Evolutionary conservation across 371 early-diverging fungal species (phyloP).

Genomic region (Funneliformis caledonium): DNA sequence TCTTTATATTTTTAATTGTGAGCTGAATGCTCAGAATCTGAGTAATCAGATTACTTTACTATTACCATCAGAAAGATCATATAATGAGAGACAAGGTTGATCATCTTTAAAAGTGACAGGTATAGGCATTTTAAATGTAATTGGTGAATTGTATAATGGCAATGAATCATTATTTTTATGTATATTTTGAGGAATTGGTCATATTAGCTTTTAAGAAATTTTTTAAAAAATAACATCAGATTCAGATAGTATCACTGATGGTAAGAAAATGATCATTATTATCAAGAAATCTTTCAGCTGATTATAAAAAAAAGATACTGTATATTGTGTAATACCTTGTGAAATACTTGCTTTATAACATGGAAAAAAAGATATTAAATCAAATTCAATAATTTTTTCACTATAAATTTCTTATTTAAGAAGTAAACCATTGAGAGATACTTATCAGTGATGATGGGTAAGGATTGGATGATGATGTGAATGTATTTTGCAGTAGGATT

Average conservation of each 20-base stretch:
- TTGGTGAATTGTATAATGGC: not conserved
- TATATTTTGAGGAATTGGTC: not conserved
- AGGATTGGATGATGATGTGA: conserved; percentile 20
- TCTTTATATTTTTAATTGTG: not conserved
- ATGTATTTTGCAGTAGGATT: not conserved
- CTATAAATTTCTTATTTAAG: too few relatives aligned
- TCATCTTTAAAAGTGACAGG: not conserved
- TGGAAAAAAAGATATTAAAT: too few relatives aligned
- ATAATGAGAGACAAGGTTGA: not conserved
- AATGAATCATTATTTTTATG: conserved; percentile 8
- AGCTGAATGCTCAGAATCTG: not conserved
- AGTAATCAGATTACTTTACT: not conserved
- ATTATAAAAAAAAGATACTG: too few relatives aligned
- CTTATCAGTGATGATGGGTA: too few relatives aligned
- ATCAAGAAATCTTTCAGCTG: too few relatives aligned
- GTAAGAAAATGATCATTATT: too few relatives aligned
- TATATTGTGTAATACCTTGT: too few relatives aligned
- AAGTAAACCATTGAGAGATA: too few relatives aligned
- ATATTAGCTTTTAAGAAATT: not conserved
- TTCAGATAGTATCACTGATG: not conserved
- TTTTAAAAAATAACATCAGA: not conserved
- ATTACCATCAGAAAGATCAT: not conserved
- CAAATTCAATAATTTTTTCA: too few relatives aligned
- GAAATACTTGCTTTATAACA: too few relatives aligned
- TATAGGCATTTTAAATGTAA: not conserved